Percentiles rank a stretch among this genome's conserved stretches.
These are phyloP conservation scores for Paragyromitra xinjiangensis DNA, from an alignment of 495 filamentous ascomycete genomes.

Conservation along the genomic window DNA sequence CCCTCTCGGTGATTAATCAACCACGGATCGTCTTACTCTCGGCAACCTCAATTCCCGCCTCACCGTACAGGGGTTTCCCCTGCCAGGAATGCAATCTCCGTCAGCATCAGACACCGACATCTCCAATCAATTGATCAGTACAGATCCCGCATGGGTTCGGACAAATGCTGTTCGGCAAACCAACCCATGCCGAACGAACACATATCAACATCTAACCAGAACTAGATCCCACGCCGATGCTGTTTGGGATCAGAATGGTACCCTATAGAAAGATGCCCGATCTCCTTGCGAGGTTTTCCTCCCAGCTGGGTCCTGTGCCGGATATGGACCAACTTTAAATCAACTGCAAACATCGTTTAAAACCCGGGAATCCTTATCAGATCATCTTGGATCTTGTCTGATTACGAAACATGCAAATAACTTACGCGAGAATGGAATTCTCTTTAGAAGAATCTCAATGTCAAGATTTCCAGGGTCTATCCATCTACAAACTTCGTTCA, in stretches of 20 bases:
- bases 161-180: not conserved
- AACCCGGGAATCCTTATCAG: slow-evolving; percentile 9
- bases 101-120: not conserved
- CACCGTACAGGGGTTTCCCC: not conserved
- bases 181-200: not conserved
- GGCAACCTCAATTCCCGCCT: slow-evolving; percentile 20
- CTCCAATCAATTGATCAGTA: slow-evolving; percentile 15
- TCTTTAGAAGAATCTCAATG: no score
- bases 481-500: no score
- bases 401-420: no score
- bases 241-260: slow-evolving; percentile 2
- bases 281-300: not conserved
- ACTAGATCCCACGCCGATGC: not conserved
- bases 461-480: no score
- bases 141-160: not conserved
- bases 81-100: slow-evolving; percentile 27
- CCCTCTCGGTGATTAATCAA: not conserved
- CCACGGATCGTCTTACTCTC: not conserved
- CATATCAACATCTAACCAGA: slow-evolving; percentile 29
- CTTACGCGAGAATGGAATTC: no score
- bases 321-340: slow-evolving; percentile 26
- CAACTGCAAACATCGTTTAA: not conserved
- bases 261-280: not conserved
- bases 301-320: not conserved
- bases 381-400: not conserved